Evolutionary conservation across 805 yeast species (phyloP).

Genomic region (Isabelozyma rhagii): DNA sequence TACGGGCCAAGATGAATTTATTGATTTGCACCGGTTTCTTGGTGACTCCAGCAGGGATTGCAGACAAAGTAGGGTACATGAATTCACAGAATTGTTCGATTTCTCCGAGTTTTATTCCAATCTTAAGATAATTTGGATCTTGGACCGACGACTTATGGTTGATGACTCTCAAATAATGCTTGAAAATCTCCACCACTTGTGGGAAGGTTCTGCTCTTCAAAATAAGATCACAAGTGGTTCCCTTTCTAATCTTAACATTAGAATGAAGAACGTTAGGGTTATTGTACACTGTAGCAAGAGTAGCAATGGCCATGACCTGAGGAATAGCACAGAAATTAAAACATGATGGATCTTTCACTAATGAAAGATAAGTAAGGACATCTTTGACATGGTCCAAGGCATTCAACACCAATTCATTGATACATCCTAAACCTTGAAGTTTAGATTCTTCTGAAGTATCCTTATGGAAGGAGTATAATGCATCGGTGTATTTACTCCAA

Average conservation of each 20-base stretch:
- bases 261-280: slow-evolving; percentile 68
- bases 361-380: slow-evolving; percentile 69
- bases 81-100: slow-evolving; percentile 84
- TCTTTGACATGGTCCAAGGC: slow-evolving; percentile 77
- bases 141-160: slow-evolving; percentile 74
- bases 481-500: slow-evolving; percentile 78
- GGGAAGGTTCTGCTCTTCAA: slow-evolving; percentile 69
- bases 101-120: slow-evolving; percentile 84
- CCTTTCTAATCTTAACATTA: slow-evolving; percentile 87
- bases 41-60: slow-evolving; percentile 54
- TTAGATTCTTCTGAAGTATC: slow-evolving; percentile 38
- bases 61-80: slow-evolving; percentile 55
- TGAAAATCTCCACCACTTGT: slow-evolving; percentile 75
- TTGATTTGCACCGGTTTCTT: slow-evolving; percentile 34
- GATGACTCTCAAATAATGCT: slow-evolving; percentile 67
- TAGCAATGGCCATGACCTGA: slow-evolving; percentile 98
- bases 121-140: slow-evolving; percentile 82
- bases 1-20: slow-evolving; percentile 33
- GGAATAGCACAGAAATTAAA: slow-evolving; percentile 97
- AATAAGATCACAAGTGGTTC: slow-evolving; percentile 76
- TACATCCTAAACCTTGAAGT: slow-evolving; percentile 67
- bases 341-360: slow-evolving; percentile 74
- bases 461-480: slow-evolving; percentile 54
- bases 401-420: slow-evolving; percentile 75
- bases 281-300: slow-evolving; percentile 79